phyloP scores from a whole-genome alignment of 2,329 filamentous ascomycete species.

The Zymoseptoria tritici region DNA sequence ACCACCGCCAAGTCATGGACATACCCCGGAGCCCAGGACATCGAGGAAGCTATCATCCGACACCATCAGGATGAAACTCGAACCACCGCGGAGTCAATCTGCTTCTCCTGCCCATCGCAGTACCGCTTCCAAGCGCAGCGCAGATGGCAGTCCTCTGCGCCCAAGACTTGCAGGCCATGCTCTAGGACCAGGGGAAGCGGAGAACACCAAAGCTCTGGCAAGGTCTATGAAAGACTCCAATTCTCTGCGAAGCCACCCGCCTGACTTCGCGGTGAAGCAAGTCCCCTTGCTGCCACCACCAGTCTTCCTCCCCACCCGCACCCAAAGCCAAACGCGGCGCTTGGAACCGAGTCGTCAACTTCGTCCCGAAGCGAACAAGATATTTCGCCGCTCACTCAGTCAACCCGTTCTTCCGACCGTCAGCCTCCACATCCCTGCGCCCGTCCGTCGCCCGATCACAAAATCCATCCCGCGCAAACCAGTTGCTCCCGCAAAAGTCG shows the following conservation, averaged over 20 bases:
- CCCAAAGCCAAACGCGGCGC: slow-evolving; percentile 9
- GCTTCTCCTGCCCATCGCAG: not conserved
- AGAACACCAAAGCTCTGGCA: slow-evolving; percentile 17
- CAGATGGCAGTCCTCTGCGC: slow-evolving; percentile 4
- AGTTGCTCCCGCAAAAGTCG: not conserved
- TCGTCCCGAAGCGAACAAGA: not conserved
- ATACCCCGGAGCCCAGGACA: slow-evolving; percentile 3
- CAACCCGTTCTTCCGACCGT: slow-evolving; percentile 1
- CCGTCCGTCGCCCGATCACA: not conserved
- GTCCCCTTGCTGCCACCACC: not conserved
- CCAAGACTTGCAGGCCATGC: slow-evolving; percentile 11
- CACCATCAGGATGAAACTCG: not conserved
- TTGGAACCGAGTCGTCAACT: not conserved
- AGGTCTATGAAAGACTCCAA: slow-evolving; percentile 18
- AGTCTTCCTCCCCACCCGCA: not conserved
- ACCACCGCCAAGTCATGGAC: slow-evolving; percentile 15
- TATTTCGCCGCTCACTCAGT: slow-evolving; percentile 10
- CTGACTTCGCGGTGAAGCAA: slow-evolving; percentile 5
- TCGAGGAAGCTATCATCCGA: not conserved
- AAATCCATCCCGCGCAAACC: slow-evolving; percentile 2
- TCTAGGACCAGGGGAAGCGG: slow-evolving; percentile 2
- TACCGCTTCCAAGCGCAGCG: slow-evolving; percentile 5
- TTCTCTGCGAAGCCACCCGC: slow-evolving; percentile 21
- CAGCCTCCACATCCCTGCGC: too few relatives aligned
- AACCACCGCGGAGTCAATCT: not conserved